phyloP scores from a whole-genome alignment of 2,329 filamentous ascomycete genomes.

The Cladophialophora carrionii region DNA sequence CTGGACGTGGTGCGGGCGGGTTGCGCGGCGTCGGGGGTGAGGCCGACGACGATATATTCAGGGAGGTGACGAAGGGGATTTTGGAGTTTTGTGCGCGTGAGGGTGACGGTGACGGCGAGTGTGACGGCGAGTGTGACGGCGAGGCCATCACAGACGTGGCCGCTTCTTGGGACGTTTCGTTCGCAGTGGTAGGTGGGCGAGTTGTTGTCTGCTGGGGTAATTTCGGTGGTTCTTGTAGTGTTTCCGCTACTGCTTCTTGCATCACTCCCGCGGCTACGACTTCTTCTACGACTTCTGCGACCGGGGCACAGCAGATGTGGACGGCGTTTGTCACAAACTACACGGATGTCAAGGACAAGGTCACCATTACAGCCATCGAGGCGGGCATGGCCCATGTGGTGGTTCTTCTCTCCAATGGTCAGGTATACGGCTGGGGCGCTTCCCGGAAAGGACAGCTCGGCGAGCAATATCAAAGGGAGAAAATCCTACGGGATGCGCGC shows the following conservation, averaged over 20 bases:
- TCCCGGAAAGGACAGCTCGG: slow-evolving; percentile 85
- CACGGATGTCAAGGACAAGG: slow-evolving; percentile 20
- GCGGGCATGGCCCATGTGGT: slow-evolving; percentile 80
- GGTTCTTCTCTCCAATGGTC: slow-evolving; percentile 71
- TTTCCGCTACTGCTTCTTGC: neutral
- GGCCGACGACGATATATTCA: neutral
- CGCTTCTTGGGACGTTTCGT: slow-evolving; percentile 77
- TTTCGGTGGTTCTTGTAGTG: slow-evolving; percentile 50
- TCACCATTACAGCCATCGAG: slow-evolving; percentile 48
- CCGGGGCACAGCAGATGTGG: neutral
- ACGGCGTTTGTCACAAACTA: slow-evolving; percentile 20
- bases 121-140: neutral
- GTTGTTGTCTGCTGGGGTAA: slow-evolving; percentile 70
- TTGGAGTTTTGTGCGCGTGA: neutral
- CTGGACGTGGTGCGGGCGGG: slow-evolving; percentile 52
- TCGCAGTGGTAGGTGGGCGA: slow-evolving; percentile 56
- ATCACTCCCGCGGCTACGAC: too few relatives aligned
- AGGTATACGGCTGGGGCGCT: slow-evolving; percentile 86
- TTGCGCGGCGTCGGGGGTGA: neutral
- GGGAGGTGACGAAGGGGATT: neutral
- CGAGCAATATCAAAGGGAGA: slow-evolving; percentile 50
- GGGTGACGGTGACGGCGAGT: neutral
- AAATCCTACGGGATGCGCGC: slow-evolving; percentile 62
- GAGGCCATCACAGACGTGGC: slow-evolving; percentile 56
- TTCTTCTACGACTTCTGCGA: neutral